Evolutionary conservation across 208 protist genomes (phyloP).

Genomic region (Leishmania lainsoni): DNA sequence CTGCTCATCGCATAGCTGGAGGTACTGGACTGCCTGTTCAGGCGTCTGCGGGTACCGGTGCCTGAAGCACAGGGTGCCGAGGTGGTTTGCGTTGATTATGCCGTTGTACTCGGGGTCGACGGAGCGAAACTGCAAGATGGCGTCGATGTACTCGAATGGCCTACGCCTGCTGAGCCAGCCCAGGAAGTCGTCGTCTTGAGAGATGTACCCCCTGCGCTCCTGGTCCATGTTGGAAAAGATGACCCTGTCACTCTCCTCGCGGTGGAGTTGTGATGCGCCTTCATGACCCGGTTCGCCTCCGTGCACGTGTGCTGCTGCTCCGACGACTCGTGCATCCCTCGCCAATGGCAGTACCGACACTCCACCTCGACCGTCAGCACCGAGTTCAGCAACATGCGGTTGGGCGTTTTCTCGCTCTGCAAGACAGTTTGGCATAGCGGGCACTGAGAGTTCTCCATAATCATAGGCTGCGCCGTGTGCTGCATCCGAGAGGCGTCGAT

Average conservation of each 20-base stretch:
- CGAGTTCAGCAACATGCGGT: constrained; percentile 75
- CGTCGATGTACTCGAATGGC: constrained; percentile 77
- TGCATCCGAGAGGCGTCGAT: constrained; percentile 23
- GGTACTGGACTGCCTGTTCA: constrained; percentile 37
- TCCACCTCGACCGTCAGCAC: constrained; percentile 54
- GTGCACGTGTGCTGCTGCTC: constrained; percentile 28
- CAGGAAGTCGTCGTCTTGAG: constrained; percentile 76
- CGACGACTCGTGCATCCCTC: constrained; percentile 47
- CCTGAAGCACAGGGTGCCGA: constrained; percentile 41
- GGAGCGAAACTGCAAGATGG: constrained; percentile 84
- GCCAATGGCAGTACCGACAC: constrained; percentile 67
- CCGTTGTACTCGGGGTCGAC: constrained; percentile 77
- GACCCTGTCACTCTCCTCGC: constrained; percentile 49
- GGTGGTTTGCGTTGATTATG: constrained; percentile 54
- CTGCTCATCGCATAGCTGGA: constrained; percentile 36
- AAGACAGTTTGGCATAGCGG: constrained; percentile 61
- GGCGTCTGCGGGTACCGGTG: constrained; percentile 35
- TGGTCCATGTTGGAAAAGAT: constrained; percentile 83
- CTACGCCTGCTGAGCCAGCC: constrained; percentile 70
- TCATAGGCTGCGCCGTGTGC: constrained; percentile 33
- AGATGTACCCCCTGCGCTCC: constrained; percentile 38
- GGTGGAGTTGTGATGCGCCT: not conserved
- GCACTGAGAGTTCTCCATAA: constrained; percentile 43
- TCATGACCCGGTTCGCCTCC: constrained; percentile 5
- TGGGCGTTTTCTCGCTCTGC: constrained; percentile 41